phyloP scores from a whole-genome alignment of 805 yeast genomes.

The Candida maesae region DNA sequence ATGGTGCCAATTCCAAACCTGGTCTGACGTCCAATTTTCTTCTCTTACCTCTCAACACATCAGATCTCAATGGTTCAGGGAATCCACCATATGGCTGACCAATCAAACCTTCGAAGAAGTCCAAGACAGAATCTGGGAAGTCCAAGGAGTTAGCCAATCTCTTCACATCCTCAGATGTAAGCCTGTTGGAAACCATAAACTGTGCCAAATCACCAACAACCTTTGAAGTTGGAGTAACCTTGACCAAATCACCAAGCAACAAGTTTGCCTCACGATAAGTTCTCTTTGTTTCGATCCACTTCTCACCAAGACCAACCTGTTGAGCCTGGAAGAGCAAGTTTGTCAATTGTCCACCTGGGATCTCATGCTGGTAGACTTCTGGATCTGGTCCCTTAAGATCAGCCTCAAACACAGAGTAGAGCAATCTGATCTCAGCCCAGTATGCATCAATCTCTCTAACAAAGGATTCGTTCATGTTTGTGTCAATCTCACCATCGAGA shows the following conservation, averaged over 20 bases:
- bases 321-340: constrained; percentile 98
- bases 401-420: constrained; percentile 96
- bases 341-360: constrained; percentile 99
- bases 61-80: constrained; percentile 98
- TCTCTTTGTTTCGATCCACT: constrained; percentile 94
- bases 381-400: constrained; percentile 99
- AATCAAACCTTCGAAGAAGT: constrained; percentile 98
- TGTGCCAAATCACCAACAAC: constrained; percentile 99
- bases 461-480: constrained; percentile 61
- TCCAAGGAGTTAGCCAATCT: constrained; percentile 87
- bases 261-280: constrained; percentile 90
- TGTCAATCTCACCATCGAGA: constrained; percentile 77
- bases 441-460: constrained; percentile 86
- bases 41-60: constrained; percentile 88
- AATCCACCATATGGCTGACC: constrained; percentile 99
- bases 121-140: constrained; percentile 98
- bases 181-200: constrained; percentile 95
- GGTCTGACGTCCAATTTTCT: constrained; percentile 87
- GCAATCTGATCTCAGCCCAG: constrained; percentile 98
- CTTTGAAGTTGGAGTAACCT: constrained; percentile 99
- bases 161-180: constrained; percentile 78
- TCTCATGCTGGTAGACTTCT: constrained; percentile 96
- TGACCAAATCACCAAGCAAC: constrained; percentile 92
- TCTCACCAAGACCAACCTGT: constrained; percentile 95
- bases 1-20: constrained; percentile 84